Conservation (phyloP, 371 early-diverging fungal genomes). For the Basidiobolus meristosporus region DNA sequence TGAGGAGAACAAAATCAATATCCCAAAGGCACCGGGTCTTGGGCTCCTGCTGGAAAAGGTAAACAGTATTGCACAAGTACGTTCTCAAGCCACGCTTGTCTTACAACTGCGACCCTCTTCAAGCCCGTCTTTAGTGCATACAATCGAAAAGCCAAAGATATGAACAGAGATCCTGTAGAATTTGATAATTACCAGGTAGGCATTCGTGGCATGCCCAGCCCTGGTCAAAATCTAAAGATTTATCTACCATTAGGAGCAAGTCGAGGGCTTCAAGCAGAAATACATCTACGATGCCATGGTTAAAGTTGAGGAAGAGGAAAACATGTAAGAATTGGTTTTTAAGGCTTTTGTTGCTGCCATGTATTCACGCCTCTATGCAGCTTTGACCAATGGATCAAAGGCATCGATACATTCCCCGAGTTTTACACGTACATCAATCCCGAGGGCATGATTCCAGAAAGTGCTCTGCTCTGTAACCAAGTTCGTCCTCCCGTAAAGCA, state of each 20-base stretch:
- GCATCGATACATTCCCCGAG: slow-evolving; percentile 30
- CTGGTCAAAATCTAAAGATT: too few relatives aligned
- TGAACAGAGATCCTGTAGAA: slow-evolving; percentile 13
- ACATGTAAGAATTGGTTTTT: slow-evolving; percentile 10
- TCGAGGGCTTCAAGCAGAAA: slow-evolving; percentile 63
- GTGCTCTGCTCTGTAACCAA: too few relatives aligned
- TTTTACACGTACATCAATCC: slow-evolving; percentile 18
- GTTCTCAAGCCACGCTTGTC: neutral
- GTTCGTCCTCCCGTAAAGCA: too few relatives aligned
- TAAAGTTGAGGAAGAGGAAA: slow-evolving; percentile 37
- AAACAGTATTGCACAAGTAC: slow-evolving; percentile 1
- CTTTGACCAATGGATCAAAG: slow-evolving; percentile 49
- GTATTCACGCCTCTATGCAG: slow-evolving; percentile 8
- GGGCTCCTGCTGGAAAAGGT: slow-evolving; percentile 83
- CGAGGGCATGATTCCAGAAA: slow-evolving; percentile 6
- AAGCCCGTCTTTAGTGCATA: slow-evolving; percentile 44
- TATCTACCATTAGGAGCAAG: slow-evolving; percentile 37
- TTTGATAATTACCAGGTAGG: slow-evolving; percentile 22
- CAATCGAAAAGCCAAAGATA: slow-evolving; percentile 22
- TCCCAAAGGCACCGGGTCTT: slow-evolving; percentile 97
- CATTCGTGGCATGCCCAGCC: too few relatives aligned
- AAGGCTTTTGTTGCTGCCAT: neutral
- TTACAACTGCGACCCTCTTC: neutral
- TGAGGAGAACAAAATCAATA: slow-evolving; percentile 48
- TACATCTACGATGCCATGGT: slow-evolving; percentile 60